Base-by-base conservation (phyloP, 179 eudicot species). In the Silene vulgaris region DNA sequence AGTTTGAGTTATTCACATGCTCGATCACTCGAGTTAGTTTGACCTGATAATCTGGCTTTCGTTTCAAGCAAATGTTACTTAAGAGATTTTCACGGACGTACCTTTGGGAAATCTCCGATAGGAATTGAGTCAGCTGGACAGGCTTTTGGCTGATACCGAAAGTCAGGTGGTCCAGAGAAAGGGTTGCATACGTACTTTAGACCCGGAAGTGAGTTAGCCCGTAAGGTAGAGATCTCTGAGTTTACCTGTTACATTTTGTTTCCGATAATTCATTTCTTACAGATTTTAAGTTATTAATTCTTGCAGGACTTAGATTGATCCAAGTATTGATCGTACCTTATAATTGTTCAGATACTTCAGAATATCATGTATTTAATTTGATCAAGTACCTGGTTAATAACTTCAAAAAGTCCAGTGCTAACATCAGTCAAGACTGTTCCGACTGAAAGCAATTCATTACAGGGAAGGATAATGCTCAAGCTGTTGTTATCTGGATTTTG, bases 401-500 rank as follows among this genome's bases (percentile, higher is more conserved):
- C 74, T 66, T 83, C 69, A 75, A 82, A 83, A 40, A 91, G 78
- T 69, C 90, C 90, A 0, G 68, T 61, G 57, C 96, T 81, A 52
- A 91, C 86, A 57, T 89, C 91, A 32, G 60, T 52, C 63, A 71
- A 75, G 78, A 81, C 79, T 7, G 88, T 76, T 76, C 80, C 76
- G 75, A 91, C 89, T 72, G 96, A 82, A 71, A 82, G 85, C 78
- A 91, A 68, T 63, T 88, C 85, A 57, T 84, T 76, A 37, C 96
- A 90, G 28, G 96, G 96, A 61, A 90, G 89, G 76, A 90, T 86
- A 73, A 86, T 86, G 80, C 93, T 86, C 85, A 91, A 80, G 88
- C 90, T 91, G 86, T 86, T 91, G 79, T 85, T 86, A 28, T 89
- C 87, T 8, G 93, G 93, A 81, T 89, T 77, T 73, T 77, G 77